These are phyloP conservation scores for Pyrrhoderma noxium DNA, from an alignment of 1,284 basidiomycete genomes.

Conservation along the genomic window DNA sequence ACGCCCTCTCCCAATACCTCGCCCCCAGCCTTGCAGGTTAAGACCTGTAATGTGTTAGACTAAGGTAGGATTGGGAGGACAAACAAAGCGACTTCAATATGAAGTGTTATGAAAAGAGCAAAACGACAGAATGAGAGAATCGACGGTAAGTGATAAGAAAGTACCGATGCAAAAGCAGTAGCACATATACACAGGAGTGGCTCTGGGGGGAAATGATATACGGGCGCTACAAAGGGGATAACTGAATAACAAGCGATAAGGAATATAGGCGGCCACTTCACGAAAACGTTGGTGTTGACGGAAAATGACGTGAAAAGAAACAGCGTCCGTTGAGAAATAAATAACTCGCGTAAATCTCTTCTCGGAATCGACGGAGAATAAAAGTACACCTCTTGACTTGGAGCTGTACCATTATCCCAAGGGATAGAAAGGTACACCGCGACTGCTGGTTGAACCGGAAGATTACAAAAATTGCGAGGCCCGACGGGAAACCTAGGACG, in stretches of 20 bases:
- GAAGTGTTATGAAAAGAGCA: too few relatives aligned
- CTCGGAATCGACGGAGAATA: conserved; percentile 5
- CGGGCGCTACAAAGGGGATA: conserved; percentile 28
- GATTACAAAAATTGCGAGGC: conserved; percentile 6
- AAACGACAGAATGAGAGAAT: conserved; percentile 25
- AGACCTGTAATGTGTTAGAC: conserved; percentile 24
- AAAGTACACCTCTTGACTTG: conserved; percentile 20
- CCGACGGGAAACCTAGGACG: conserved; percentile 6
- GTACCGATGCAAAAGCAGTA: conserved; percentile 17
- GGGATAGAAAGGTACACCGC: conserved; percentile 2
- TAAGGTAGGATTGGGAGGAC: conserved; percentile 54
- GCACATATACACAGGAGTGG: conserved; percentile 20
- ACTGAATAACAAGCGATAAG: conserved; percentile 21
- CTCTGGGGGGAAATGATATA: conserved; percentile 26
- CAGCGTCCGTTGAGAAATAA: conserved; percentile 57
- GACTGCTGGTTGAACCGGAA: background rate
- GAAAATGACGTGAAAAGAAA: conserved; percentile 44
- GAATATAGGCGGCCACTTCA: conserved; percentile 28
- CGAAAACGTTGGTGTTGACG: conserved; percentile 16
- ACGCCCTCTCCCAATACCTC: conserved; percentile 67
- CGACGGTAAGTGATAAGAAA: conserved; percentile 21
- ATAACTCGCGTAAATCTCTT: conserved; percentile 26
- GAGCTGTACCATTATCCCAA: conserved; percentile 15
- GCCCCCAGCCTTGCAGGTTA: conserved; percentile 37
- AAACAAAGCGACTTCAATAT: conserved; percentile 20